phyloP scores from a whole-genome alignment of 1,284 basidiomycete genomes.

The Caloboletus inedulis region DNA sequence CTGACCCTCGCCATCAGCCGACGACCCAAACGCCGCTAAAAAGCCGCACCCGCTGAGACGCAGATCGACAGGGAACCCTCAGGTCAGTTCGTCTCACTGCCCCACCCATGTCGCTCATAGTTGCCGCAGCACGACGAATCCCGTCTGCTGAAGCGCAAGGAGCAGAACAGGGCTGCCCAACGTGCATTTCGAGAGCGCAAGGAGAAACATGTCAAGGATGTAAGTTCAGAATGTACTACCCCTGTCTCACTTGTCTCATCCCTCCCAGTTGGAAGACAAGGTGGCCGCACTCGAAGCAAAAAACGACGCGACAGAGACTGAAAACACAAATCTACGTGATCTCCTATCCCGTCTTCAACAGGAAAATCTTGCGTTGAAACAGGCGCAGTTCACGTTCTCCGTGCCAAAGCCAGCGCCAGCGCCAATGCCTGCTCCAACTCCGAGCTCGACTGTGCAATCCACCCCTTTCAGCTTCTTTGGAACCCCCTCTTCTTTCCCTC shows the following conservation, averaged over 20 bases:
- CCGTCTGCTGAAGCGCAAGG: constrained; percentile 76
- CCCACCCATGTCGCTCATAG: constrained; percentile 2
- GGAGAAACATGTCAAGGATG: constrained; percentile 86
- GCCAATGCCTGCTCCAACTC: constrained; percentile 16
- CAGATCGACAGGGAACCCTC: constrained; percentile 42
- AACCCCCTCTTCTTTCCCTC: constrained; percentile 25
- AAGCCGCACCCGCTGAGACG: constrained; percentile 36
- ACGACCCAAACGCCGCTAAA: constrained; percentile 24
- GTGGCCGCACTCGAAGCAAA: constrained; percentile 75
- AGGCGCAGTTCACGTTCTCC: constrained; percentile 71
- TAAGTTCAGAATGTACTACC: constrained; percentile 39
- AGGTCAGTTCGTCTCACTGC: constrained; percentile 32
- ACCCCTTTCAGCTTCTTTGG: constrained; percentile 32
- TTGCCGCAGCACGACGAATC: constrained; percentile 56
- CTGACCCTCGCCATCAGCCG: constrained; percentile 13
- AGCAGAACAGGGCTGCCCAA: constrained; percentile 84
- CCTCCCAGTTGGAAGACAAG: constrained; percentile 72
- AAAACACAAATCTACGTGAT: constrained; percentile 79
- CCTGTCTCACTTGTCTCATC: constrained; percentile 12
- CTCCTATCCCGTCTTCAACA: constrained; percentile 71
- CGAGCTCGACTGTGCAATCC: constrained; percentile 23
- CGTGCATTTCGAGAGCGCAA: constrained; percentile 84
- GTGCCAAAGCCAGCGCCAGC: constrained; percentile 47
- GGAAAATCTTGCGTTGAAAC: constrained; percentile 73
- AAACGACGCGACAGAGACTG: constrained; percentile 59